phyloP scores from a whole-genome alignment of 2,329 filamentous ascomycete genomes.

The Claviceps paspali region DNA sequence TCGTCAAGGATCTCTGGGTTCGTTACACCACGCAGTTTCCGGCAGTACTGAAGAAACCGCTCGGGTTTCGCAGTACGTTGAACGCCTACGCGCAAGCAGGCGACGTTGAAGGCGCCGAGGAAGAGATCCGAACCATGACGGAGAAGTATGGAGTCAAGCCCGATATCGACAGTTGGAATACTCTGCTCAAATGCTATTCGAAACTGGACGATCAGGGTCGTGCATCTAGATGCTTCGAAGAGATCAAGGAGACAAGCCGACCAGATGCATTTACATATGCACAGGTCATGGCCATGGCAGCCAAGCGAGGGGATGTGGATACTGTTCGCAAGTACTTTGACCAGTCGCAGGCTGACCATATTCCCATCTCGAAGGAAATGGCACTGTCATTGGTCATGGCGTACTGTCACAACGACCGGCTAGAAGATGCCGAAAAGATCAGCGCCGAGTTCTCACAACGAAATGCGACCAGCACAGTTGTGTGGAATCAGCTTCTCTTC shows the following conservation, averaged over 20 bases:
- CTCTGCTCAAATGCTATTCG: constrained; percentile 55
- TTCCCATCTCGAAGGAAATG: constrained; percentile 41
- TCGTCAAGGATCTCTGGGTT: constrained; percentile 29
- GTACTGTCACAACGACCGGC: constrained; percentile 33
- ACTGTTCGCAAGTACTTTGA: constrained; percentile 50
- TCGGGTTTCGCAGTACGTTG: constrained; percentile 42
- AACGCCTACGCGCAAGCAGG: constrained; percentile 57
- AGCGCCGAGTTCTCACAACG: constrained; percentile 35
- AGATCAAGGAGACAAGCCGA: constrained; percentile 32
- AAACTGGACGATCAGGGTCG: constrained; percentile 51
- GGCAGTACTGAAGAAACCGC: constrained; percentile 17
- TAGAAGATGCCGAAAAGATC: constrained; percentile 22
- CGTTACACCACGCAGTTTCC: constrained; percentile 25
- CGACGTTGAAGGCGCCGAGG: constrained; percentile 42
- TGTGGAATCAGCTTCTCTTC: constrained; percentile 68
- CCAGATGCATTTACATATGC: constrained; percentile 54
- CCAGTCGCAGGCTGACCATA: constrained; percentile 37
- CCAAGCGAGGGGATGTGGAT: constrained; percentile 56
- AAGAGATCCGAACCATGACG: constrained; percentile 47
- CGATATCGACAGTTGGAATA: constrained; percentile 55
- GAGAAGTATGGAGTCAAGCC: constrained; percentile 40
- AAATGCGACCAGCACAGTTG: constrained; percentile 36
- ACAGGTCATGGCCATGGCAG: constrained; percentile 58
- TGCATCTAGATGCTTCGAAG: constrained; percentile 47
- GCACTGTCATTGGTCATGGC: constrained; percentile 51